Evolutionary conservation across 2,329 filamentous ascomycete genomes (phyloP), one percentile per base, ranked within the genome.

Genomic region (Thelonectria discophora): DNA sequence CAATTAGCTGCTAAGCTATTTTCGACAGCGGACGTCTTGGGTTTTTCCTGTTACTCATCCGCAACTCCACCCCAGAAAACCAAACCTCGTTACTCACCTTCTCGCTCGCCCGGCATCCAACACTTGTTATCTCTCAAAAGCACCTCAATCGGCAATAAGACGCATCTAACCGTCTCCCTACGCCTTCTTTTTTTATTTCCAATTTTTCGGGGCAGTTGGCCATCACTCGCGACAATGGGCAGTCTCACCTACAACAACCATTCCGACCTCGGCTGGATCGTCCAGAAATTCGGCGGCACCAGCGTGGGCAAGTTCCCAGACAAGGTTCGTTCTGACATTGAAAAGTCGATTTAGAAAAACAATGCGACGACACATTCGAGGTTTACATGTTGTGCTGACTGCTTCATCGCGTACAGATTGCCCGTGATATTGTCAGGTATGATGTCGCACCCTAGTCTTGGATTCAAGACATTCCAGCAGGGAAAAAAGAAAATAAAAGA

Each of bases 281-380:
- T 97, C 52, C 93, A 97, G 77, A 97, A 97, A 79, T 97, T 97
- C 77, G 94, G 94, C 65, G 94, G 94, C 53, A 99, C 94, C 54
- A 97, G 92, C 74, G 91, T 98, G 53, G 95, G 94, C 71, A 98
- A 98, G 80, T 97, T 97, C 72, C 90, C 94, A 54, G 85, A 87
- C 69, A 90, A 90, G 79, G 83, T 85, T 73, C 60, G 79, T 77
- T 37, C 12, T 58, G 42, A 12, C 51, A 47, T 5, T 46, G 17
- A 30, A 37, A 30, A 40, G 34, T 10, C 24, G 5, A 30, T 17
- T 21, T 30, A 42, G 21, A 15, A 43, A 17, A 39, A 21, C 21
- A 34, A 32, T 30, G 20, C 18, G 18, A 27, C 17, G 34, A 42
- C 8, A 11, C 21, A 37, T 6, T 12, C 32, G 17, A 42, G 30